Conservation (phyloP, 495 filamentous ascomycete genomes). For the Podospora didyma region DNA sequence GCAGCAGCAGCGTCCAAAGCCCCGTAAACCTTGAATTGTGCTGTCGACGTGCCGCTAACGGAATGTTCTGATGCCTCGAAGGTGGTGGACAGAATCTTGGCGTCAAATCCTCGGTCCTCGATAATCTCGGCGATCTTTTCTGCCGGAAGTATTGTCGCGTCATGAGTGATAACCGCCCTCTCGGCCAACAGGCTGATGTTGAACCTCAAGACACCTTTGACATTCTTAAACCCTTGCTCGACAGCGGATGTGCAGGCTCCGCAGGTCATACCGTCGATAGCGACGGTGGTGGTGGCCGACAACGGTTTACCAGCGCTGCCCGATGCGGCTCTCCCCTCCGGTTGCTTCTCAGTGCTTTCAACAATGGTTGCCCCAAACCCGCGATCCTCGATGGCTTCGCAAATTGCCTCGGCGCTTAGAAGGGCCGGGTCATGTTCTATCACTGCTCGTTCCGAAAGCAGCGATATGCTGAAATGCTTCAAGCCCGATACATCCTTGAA, state of each 20-base stretch:
- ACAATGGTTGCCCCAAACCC: conserved; percentile 89
- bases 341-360: conserved; percentile 37
- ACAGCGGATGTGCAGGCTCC: conserved; percentile 91
- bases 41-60: conserved; percentile 42
- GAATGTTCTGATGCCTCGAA: conserved; percentile 43
- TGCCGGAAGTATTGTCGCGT: conserved; percentile 60
- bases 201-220: conserved; percentile 78
- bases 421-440: conserved; percentile 73
- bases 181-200: conserved; percentile 94
- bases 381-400: conserved; percentile 80
- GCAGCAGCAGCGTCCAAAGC: conserved; percentile 66
- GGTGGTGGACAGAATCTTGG: conserved; percentile 66
- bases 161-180: conserved; percentile 83
- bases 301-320: conserved; percentile 15
- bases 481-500: conserved; percentile 76
- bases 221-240: conserved; percentile 70
- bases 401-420: conserved; percentile 66
- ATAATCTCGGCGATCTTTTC: conserved; percentile 82
- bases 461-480: conserved; percentile 84
- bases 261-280: conserved; percentile 97
- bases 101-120: conserved; percentile 89
- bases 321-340: conserved; percentile 30
- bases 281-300: conserved; percentile 71
- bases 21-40: conserved; percentile 83
- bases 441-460: conserved; percentile 88